These are phyloP conservation scores for Aspergillus intermedius DNA, from an alignment of 2,329 filamentous ascomycete genomes.

Conservation along the genomic window DNA sequence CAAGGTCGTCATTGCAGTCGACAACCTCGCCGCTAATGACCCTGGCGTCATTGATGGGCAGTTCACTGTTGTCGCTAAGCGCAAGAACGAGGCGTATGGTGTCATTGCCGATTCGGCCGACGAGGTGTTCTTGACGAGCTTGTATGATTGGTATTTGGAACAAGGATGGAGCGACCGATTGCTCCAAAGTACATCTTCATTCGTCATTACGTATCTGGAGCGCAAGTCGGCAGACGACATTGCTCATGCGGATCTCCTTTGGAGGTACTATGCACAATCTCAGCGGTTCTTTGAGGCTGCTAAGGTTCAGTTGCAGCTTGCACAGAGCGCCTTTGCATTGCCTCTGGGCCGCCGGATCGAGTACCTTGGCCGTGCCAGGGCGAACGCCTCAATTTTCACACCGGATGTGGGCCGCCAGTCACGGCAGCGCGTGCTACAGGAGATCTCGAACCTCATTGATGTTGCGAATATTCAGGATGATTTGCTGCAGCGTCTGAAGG, in stretches of 20 bases:
- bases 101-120: constrained; percentile 84
- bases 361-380: constrained; percentile 83
- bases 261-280: constrained; percentile 83
- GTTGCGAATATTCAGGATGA: constrained; percentile 95
- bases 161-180: constrained; percentile 81
- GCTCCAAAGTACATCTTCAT: constrained; percentile 74
- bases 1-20: constrained; percentile 69
- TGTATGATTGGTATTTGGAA: constrained; percentile 96
- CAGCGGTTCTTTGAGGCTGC: constrained; percentile 81
- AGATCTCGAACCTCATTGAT: constrained; percentile 79
- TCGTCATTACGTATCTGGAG: constrained; percentile 79
- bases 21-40: constrained; percentile 60
- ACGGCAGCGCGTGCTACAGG: constrained; percentile 77
- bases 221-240: constrained; percentile 66
- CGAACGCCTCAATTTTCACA: constrained; percentile 80
- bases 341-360: constrained; percentile 80
- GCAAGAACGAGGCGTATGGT: constrained; percentile 79
- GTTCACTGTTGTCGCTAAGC: constrained; percentile 66
- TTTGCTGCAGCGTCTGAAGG: constrained; percentile 67
- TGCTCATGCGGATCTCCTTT: constrained; percentile 81
- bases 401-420: constrained; percentile 69
- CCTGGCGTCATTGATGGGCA: constrained; percentile 73
- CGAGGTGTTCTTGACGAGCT: constrained; percentile 87
- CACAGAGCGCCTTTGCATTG: constrained; percentile 72
- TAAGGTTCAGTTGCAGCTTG: constrained; percentile 74